Evolutionary conservation across 2,329 filamentous ascomycete species (phyloP).

Genomic region (Microsporum ferrugineum): DNA sequence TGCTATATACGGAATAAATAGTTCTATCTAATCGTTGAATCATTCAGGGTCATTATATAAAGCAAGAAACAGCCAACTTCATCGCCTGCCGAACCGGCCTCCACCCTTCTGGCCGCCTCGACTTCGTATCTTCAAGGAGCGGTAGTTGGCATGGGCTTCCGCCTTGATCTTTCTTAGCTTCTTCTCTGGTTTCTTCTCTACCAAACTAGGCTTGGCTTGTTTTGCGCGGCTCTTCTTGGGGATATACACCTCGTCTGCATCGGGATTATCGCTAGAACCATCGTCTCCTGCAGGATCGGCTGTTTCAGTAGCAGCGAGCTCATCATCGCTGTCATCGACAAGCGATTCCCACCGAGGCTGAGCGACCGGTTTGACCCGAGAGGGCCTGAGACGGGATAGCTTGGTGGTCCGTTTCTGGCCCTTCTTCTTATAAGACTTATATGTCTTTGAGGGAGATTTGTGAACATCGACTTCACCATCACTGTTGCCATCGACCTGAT

Average conservation of each 20-base stretch:
- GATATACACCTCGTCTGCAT: conserved; percentile 23
- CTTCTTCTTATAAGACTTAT: conserved; percentile 29
- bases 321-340: conserved; percentile 18
- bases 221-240: conserved; percentile 1
- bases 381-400: conserved; percentile 34
- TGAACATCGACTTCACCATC: not conserved
- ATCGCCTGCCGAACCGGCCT: conserved; percentile 30
- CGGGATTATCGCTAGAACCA: conserved; percentile 19
- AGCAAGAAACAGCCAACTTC: conserved; percentile 6
- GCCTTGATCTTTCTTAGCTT: conserved; percentile 32
- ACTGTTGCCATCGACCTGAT: conserved; percentile 27
- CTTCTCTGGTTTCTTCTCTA: conserved; percentile 10
- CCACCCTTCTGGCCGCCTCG: conserved; percentile 24
- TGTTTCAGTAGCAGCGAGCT: conserved; percentile 16
- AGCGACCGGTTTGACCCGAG: conserved; percentile 23
- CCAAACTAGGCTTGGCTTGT: not conserved
- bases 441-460: not conserved
- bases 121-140: conserved; percentile 37
- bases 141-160: conserved; percentile 39
- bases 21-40: not conserved
- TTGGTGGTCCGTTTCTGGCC: conserved; percentile 40
- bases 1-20: not conserved
- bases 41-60: not conserved
- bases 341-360: conserved; percentile 16
- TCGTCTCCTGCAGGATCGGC: not conserved